These are phyloP conservation scores for Inonotus obliquus DNA, from an alignment of 1,284 basidiomycete genomes.

Conservation along the genomic window DNA sequence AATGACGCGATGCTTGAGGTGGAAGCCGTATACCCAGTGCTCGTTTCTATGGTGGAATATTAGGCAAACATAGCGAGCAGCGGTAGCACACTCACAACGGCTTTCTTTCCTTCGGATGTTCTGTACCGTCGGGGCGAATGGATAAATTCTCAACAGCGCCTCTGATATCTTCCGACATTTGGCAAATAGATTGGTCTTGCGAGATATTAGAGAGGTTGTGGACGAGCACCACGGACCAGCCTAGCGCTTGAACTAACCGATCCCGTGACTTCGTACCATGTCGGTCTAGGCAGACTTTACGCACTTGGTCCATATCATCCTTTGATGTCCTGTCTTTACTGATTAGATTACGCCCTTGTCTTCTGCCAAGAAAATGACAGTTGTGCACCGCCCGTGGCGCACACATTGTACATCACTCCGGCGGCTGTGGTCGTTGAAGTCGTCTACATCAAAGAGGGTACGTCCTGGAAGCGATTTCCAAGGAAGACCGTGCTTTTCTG, in stretches of 20 bases:
- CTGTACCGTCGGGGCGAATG: not conserved
- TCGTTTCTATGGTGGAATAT: not conserved
- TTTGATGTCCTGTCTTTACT: too few relatives aligned
- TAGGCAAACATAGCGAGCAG: not conserved
- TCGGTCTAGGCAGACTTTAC: too few relatives aligned
- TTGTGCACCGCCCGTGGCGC: too few relatives aligned
- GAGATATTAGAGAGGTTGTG: not conserved
- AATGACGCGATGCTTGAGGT: too few relatives aligned
- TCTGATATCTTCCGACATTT: not conserved
- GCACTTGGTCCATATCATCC: too few relatives aligned
- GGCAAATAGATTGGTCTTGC: not conserved
- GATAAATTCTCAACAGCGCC: not conserved
- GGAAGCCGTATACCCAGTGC: too few relatives aligned
- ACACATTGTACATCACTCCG: too few relatives aligned
- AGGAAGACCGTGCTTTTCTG: not conserved
- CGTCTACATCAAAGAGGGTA: too few relatives aligned
- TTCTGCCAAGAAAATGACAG: too few relatives aligned
- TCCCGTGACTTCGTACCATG: not conserved
- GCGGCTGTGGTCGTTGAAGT: too few relatives aligned
- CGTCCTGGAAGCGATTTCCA: not conserved
- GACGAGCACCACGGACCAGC: not conserved
- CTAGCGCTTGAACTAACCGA: not conserved
- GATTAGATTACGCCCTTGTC: too few relatives aligned
- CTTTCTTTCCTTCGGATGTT: not conserved
- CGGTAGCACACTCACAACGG: not conserved